These are phyloP conservation scores for Pichia sp. DNA, from an alignment of 1,139 yeast genomes.

Conservation along the genomic window DNA sequence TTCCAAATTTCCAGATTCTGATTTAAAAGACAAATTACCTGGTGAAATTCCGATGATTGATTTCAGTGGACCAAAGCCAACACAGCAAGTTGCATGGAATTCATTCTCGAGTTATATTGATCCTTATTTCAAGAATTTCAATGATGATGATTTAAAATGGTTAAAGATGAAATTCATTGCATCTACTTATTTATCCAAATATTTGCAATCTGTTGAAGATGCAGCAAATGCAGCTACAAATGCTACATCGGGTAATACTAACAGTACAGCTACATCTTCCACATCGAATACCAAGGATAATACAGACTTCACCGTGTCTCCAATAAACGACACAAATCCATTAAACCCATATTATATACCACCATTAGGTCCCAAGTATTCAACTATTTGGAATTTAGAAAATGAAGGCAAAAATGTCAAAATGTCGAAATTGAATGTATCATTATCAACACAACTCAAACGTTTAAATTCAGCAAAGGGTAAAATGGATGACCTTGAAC, in stretches of 20 bases:
- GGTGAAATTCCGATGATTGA: constrained; percentile 86
- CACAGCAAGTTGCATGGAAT: constrained; percentile 86
- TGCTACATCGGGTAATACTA: not conserved
- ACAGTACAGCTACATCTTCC: not conserved
- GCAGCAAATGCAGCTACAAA: not conserved
- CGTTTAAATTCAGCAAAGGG: constrained; percentile 55
- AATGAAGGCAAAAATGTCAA: constrained; percentile 34
- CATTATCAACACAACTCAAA: constrained; percentile 21
- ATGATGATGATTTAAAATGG: constrained; percentile 76
- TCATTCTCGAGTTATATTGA: constrained; percentile 85
- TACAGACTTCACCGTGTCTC: not conserved
- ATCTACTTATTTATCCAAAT: constrained; percentile 3
- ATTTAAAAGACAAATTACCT: constrained; percentile 69
- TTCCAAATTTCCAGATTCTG: constrained; percentile 77
- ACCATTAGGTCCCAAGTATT: constrained; percentile 73
- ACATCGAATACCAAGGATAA: not conserved
- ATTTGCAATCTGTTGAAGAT: constrained; percentile 2
- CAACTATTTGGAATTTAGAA: constrained; percentile 82
- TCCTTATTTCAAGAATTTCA: constrained; percentile 69
- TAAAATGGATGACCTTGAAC: not conserved
- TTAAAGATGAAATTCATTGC: constrained; percentile 50
- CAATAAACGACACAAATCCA: not conserved
- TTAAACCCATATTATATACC: constrained; percentile 64
- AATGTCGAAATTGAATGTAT: constrained; percentile 9
- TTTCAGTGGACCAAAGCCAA: constrained; percentile 77